These are phyloP conservation scores for Cytospora leucostoma DNA, from an alignment of 2,329 filamentous ascomycete genomes.

Conservation along the genomic window DNA sequence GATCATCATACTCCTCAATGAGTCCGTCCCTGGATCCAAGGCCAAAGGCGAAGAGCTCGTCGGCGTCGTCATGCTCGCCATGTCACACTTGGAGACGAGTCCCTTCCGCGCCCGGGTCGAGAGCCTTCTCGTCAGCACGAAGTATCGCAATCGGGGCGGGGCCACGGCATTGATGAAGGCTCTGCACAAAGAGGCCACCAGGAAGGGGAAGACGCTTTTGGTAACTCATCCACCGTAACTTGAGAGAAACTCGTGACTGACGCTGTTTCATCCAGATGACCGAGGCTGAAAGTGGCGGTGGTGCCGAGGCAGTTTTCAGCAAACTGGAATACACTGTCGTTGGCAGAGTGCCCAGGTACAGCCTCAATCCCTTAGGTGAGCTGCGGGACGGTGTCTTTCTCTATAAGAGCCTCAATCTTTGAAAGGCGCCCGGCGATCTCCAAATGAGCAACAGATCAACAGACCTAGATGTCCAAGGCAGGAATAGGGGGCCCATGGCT, in stretches of 20 bases:
- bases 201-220: conserved; percentile 52
- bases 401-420: conserved; percentile 54
- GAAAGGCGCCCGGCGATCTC: background rate
- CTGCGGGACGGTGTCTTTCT: conserved; percentile 57
- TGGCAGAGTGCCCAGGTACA: conserved; percentile 58
- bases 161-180: conserved; percentile 53
- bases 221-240: conserved; percentile 42
- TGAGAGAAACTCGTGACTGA: background rate
- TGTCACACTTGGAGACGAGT: conserved; percentile 57
- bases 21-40: conserved; percentile 37
- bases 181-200: conserved; percentile 57
- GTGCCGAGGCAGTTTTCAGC: conserved; percentile 55
- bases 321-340: conserved; percentile 58
- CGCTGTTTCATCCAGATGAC: conserved; percentile 43
- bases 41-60: conserved; percentile 50
- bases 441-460: no score
- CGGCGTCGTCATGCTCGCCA: conserved; percentile 57
- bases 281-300: conserved; percentile 53
- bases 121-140: conserved; percentile 58
- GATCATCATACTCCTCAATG: conserved; percentile 55
- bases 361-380: conserved; percentile 50
- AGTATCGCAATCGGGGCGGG: conserved; percentile 52
- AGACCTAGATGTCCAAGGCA: background rate
- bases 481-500: background rate
- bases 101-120: conserved; percentile 57